phyloP scores from a whole-genome alignment of 306 rosid species.

The Medicago lupulina region DNA sequence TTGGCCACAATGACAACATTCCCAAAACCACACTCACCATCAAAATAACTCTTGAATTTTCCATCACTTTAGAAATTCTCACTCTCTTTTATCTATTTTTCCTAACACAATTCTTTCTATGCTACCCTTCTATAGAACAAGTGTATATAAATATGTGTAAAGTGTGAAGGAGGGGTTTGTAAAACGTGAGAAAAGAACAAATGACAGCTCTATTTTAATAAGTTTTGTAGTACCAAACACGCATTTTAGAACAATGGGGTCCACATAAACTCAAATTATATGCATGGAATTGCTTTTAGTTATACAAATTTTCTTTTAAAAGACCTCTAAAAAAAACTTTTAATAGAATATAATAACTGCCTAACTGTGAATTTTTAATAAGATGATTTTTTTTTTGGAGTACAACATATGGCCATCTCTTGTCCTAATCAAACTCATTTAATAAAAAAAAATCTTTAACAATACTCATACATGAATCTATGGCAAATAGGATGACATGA shows the following conservation, averaged over 20 bases:
- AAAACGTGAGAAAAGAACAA: constrained; percentile 2
- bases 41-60: constrained; percentile 23
- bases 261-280: background rate
- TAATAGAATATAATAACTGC: background rate
- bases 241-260: background rate
- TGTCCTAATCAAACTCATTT: too few species aligned
- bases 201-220: constrained; percentile 18
- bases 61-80: constrained; percentile 6
- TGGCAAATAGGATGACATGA: too few species aligned
- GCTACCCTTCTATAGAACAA: background rate
- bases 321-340: background rate
- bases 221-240: constrained; percentile 12
- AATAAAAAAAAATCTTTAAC: too few species aligned
- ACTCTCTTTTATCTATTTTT: too few species aligned
- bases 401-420: too few species aligned
- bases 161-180: background rate
- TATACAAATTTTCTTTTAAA: background rate
- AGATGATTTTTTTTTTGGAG: too few species aligned
- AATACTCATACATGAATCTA: too few species aligned
- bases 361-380: background rate
- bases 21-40: constrained; percentile 19
- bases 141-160: constrained; percentile 9
- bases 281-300: background rate
- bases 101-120: background rate
- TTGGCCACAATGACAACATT: constrained; percentile 22